Percentiles rank a stretch among this genome's conserved stretches.
Conservation (phyloP, 2,329 filamentous ascomycete genomes). For the Coniochaeta hoffmannii region DNA sequence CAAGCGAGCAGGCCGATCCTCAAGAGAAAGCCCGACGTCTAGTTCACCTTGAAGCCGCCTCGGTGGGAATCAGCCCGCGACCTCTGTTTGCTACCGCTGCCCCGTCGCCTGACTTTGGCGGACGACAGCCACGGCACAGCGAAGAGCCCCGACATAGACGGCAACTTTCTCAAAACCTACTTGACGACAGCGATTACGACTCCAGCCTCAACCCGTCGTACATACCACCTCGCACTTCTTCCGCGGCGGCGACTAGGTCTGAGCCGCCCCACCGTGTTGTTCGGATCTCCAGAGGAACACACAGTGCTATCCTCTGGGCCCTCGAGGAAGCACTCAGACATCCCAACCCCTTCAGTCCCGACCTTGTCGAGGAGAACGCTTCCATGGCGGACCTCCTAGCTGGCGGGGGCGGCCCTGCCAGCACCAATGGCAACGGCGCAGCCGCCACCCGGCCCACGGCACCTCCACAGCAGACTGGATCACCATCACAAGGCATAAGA, state of each 20-base stretch:
- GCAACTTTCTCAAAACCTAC: constrained; percentile 41
- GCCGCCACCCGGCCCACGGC: constrained; percentile 37
- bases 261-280: constrained; percentile 36
- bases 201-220: constrained; percentile 24
- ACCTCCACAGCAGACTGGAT: constrained; percentile 44
- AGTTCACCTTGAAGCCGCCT: constrained; percentile 39
- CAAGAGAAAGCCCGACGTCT: constrained; percentile 14
- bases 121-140: constrained; percentile 6
- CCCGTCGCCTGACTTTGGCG: constrained; percentile 6
- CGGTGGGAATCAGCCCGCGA: constrained; percentile 39
- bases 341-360: constrained; percentile 75
- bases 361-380: constrained; percentile 80
- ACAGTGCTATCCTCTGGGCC: constrained; percentile 84
- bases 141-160: constrained; percentile 18
- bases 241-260: constrained; percentile 23
- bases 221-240: constrained; percentile 20
- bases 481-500: constrained; percentile 57
- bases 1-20: constrained; percentile 14
- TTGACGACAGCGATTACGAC: constrained; percentile 33
- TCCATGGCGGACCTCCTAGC: constrained; percentile 76
- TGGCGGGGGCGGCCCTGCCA: constrained; percentile 47
- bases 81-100: constrained; percentile 27
- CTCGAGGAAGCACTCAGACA: constrained; percentile 84
- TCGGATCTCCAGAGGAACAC: constrained; percentile 75
- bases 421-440: constrained; percentile 47